These are phyloP conservation scores for Fusarium guadeloupense DNA, from an alignment of 2,329 filamentous ascomycete genomes.

Conservation along the genomic window DNA sequence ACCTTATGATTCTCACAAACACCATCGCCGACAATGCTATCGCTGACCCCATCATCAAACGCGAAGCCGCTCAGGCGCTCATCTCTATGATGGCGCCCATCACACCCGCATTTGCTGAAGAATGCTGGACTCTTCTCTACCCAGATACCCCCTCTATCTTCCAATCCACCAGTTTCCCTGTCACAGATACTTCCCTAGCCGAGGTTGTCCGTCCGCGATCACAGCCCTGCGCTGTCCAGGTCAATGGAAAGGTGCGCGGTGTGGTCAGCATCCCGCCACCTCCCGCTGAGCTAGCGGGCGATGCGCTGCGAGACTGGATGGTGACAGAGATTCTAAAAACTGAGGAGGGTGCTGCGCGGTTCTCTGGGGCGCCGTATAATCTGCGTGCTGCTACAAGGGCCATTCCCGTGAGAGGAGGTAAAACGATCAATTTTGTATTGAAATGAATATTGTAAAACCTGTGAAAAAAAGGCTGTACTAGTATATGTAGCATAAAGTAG, in stretches of 20 bases:
- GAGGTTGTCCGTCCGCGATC: constrained; percentile 60
- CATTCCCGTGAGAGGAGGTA: constrained; percentile 73
- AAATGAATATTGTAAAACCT: constrained; percentile 3
- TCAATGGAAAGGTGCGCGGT: constrained; percentile 82
- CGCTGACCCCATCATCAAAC: constrained; percentile 55
- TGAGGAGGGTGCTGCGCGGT: constrained; percentile 66
- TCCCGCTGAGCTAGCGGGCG: constrained; percentile 52
- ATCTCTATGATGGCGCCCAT: constrained; percentile 81
- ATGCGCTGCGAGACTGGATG: constrained; percentile 67
- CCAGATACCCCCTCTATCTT: constrained; percentile 53
- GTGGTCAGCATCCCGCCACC: constrained; percentile 70
- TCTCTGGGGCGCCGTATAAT: constrained; percentile 57
- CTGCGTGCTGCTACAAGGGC: constrained; percentile 67
- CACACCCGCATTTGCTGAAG: constrained; percentile 81
- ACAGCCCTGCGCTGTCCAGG: constrained; percentile 72
- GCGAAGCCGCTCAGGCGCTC: constrained; percentile 63
- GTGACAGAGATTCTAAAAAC: constrained; percentile 68
- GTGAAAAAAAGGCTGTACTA: constrained; percentile 1
- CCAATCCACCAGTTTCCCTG: constrained; percentile 66
- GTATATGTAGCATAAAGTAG: constrained; percentile 21
- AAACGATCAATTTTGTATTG: constrained; percentile 78
- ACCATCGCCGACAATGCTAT: constrained; percentile 59
- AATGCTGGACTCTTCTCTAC: constrained; percentile 75
- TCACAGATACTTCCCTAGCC: constrained; percentile 58
- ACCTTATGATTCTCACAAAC: constrained; percentile 85